Conservation (phyloP, 1,284 basidiomycete species). For the Ceratobasidium sp. region DNA sequence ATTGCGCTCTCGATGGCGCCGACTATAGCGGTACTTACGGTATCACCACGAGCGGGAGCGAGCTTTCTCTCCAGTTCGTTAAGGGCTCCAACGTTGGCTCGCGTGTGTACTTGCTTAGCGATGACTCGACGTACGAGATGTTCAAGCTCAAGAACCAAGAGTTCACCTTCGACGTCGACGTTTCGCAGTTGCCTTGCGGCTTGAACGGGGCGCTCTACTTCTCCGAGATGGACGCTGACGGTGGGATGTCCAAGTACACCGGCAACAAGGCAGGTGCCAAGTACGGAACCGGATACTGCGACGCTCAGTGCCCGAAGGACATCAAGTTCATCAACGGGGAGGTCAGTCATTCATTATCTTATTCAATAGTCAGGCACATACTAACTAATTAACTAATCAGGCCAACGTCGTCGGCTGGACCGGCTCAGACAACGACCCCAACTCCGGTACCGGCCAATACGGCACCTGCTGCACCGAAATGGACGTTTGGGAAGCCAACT, state of each 20-base stretch:
- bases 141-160: slow-evolving; percentile 70
- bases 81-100: slow-evolving; percentile 67
- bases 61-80: slow-evolving; percentile 67
- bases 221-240: slow-evolving; percentile 68
- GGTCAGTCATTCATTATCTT: slow-evolving; percentile 53
- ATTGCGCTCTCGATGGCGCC: slow-evolving; percentile 72
- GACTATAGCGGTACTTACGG: slow-evolving; percentile 67
- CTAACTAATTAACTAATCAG: slow-evolving; percentile 13
- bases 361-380: neutral
- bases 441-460: slow-evolving; percentile 49
- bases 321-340: slow-evolving; percentile 66
- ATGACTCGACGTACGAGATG: slow-evolving; percentile 63
- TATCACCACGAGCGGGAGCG: slow-evolving; percentile 63
- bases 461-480: slow-evolving; percentile 50
- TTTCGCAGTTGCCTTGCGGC: slow-evolving; percentile 68
- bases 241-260: slow-evolving; percentile 65
- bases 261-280: slow-evolving; percentile 70
- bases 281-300: slow-evolving; percentile 71
- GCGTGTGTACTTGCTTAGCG: slow-evolving; percentile 67
- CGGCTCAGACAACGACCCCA: slow-evolving; percentile 42
- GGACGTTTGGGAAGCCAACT: slow-evolving; percentile 60
- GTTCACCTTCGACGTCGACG: slow-evolving; percentile 72
- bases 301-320: slow-evolving; percentile 68
- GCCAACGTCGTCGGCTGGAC: slow-evolving; percentile 44
- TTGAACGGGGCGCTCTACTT: slow-evolving; percentile 70